Evolutionary conservation across 768 basidiomycete species (phyloP), one percentile per base, ranked within the genome.

Genomic region (Leucocoprinus leucothites): DNA sequence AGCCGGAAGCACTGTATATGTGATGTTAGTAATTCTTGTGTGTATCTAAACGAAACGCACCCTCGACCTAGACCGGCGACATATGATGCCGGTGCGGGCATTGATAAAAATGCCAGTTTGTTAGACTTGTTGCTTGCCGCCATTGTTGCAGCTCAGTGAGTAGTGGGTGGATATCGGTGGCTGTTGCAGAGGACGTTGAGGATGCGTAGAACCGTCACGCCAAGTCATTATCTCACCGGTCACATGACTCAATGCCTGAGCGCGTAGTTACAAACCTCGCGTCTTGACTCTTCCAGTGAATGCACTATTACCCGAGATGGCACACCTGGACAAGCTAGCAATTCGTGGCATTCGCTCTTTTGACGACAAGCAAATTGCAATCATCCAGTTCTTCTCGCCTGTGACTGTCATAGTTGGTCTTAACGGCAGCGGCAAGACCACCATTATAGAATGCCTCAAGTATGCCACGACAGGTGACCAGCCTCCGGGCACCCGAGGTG

Each of bases 341-440:
- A 94, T 98, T 57, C 82, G 94, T 34, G 91, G 91, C 18, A 98
- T 97, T 60, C 88, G 95, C 3, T 93, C 92, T 0, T 98, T 98
- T 65, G 96, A 98, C 76, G 93, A 96, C 82, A 96, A 98, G 64
- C 82, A 88, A 60, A 83, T 94, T 59, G 80, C 91, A 1, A 82
- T 98, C 61, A 96, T 99, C 68, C 91, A 98, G 70, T 99, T 99
- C 74, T 98, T 94, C 73, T 86, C 87, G 18, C 97, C 97, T 6
- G 89, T 99, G 53, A 99, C 97, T 0, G 95, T 99, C 70, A 98
- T 99, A 57, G 94, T 98, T 1, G 97, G 97, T 1, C 91, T 94
- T 75, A 99, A 99, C 71, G 97, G 97, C 16, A 94, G 91, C 63
- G 97, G 97, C 42, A 99, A 99, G 74, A 99, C 97, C 2, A 99